Evolutionary conservation across 768 basidiomycete genomes (phyloP).

Genomic region (Podaxis pistillaris): DNA sequence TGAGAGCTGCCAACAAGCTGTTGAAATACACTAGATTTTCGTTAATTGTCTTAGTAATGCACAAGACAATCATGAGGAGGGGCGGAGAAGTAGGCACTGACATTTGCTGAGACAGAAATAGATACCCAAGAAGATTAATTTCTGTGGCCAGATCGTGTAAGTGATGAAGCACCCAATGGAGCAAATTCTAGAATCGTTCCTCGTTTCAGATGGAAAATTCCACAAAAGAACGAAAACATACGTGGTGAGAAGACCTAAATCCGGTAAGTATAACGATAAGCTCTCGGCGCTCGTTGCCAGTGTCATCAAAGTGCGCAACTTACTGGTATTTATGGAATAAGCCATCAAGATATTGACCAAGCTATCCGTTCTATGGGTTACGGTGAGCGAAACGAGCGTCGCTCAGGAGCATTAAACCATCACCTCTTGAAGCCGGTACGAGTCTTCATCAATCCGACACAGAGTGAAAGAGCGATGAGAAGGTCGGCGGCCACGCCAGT

Average conservation of each 20-base stretch:
- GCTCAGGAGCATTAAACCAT: neutral
- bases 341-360: slow-evolving; percentile 23
- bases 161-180: slow-evolving; percentile 24
- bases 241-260: slow-evolving; percentile 25
- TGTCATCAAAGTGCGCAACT: slow-evolving; percentile 5
- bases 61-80: neutral
- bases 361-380: slow-evolving; percentile 20
- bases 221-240: neutral
- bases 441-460: slow-evolving; percentile 20
- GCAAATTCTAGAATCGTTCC: slow-evolving; percentile 16
- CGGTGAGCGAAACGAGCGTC: neutral
- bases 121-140: slow-evolving; percentile 25
- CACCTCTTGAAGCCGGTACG: slow-evolving; percentile 26
- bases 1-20: slow-evolving; percentile 21
- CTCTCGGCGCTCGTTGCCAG: neutral
- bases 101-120: slow-evolving; percentile 27
- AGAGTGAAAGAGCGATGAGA: slow-evolving; percentile 22
- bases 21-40: slow-evolving; percentile 21
- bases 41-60: neutral
- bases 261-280: neutral
- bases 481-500: slow-evolving; percentile 22
- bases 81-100: slow-evolving; percentile 3
- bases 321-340: slow-evolving; percentile 23
- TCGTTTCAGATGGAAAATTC: neutral
- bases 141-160: slow-evolving; percentile 25